phyloP scores from a whole-genome alignment of 1,284 basidiomycete species.

The Cutaneotrichosporon mucoides region DNA sequence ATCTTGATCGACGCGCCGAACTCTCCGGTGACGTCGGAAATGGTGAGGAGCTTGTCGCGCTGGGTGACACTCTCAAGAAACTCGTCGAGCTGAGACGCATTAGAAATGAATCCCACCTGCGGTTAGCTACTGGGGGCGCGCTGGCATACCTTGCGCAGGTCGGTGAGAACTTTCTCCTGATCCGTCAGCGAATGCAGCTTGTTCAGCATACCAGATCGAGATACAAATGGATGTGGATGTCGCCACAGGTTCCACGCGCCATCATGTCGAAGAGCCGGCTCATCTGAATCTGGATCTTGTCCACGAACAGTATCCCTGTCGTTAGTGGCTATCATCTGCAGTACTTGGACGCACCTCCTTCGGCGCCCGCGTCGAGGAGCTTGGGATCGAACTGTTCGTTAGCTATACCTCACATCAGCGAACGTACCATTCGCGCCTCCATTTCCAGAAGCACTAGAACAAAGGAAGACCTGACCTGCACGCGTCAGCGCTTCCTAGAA shows the following conservation, averaged over 20 bases:
- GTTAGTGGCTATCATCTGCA: neutral
- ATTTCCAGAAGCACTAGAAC: slow-evolving; percentile 25
- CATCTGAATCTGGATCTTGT: slow-evolving; percentile 1
- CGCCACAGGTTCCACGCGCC: neutral
- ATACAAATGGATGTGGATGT: slow-evolving; percentile 19
- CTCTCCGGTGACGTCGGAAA: slow-evolving; percentile 65
- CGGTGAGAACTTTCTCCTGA: too few species aligned
- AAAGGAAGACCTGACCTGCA: too few species aligned
- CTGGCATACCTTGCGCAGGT: too few species aligned
- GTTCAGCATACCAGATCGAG: slow-evolving; percentile 25
- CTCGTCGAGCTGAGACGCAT: slow-evolving; percentile 18
- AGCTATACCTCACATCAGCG: too few species aligned
- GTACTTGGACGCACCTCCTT: slow-evolving; percentile 25
- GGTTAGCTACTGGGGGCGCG: neutral
- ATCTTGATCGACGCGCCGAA: slow-evolving; percentile 18
- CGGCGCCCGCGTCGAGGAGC: slow-evolving; percentile 12
- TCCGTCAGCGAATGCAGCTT: neutral
- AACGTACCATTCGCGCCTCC: slow-evolving; percentile 29
- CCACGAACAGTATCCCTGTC: neutral
- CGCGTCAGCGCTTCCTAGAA: too few species aligned
- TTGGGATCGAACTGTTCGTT: slow-evolving; percentile 29
- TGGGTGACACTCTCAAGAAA: slow-evolving; percentile 27
- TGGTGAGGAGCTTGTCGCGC: slow-evolving; percentile 53
- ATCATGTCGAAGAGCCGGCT: slow-evolving; percentile 2
- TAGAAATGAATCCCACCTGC: slow-evolving; percentile 4